Evolutionary conservation across 169 alveolate genomes (phyloP).

Genomic region (Theileria annulata): DNA sequence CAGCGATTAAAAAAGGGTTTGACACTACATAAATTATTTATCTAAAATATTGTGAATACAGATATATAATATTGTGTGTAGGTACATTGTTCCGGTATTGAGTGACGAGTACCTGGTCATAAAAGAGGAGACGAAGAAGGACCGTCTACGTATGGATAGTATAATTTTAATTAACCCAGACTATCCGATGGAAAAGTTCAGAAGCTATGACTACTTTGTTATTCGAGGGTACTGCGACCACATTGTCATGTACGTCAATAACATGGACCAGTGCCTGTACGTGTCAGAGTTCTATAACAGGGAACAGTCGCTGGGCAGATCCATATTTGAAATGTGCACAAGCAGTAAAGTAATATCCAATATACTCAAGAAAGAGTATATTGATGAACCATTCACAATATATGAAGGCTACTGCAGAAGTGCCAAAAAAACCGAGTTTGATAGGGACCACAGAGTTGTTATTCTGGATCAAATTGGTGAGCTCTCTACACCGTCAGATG

Average conservation of each 20-base stretch:
- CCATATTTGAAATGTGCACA: constrained; percentile 70
- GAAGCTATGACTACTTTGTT: constrained; percentile 77
- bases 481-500: background rate
- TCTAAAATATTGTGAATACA: too few relatives aligned
- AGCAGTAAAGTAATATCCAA: constrained; percentile 22
- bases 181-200: constrained; percentile 75
- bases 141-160: constrained; percentile 72
- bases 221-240: constrained; percentile 82
- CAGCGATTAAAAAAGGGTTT: constrained; percentile 40
- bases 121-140: constrained; percentile 21
- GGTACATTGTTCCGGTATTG: constrained; percentile 20
- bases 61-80: background rate
- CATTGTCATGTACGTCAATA: constrained; percentile 85
- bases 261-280: constrained; percentile 76
- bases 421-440: background rate
- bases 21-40: background rate
- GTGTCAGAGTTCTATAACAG: constrained; percentile 73
- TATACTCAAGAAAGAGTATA: background rate
- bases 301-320: constrained; percentile 72
- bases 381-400: constrained; percentile 9
- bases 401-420: background rate
- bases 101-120: background rate
- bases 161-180: constrained; percentile 81
- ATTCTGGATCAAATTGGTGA: background rate
- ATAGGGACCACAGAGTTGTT: background rate